These are phyloP conservation scores for Saxophila tyrrhenica DNA, from an alignment of 495 filamentous ascomycete genomes.

Conservation along the genomic window DNA sequence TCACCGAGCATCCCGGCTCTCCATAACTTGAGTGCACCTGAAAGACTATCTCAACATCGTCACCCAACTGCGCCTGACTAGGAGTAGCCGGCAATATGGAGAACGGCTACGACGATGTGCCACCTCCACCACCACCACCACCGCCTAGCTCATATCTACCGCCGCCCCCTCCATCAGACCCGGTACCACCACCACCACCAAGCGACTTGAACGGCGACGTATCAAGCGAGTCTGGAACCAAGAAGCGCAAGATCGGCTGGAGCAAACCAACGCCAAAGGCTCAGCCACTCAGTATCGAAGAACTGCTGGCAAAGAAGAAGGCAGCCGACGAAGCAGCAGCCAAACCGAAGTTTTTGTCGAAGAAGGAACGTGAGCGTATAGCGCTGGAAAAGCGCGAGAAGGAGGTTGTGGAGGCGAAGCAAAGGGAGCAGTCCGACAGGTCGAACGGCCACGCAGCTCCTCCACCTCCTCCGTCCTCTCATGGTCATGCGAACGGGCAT, in stretches of 20 bases:
- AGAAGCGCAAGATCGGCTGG: conserved; percentile 50
- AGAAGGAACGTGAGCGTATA: conserved; percentile 75
- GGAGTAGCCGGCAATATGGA: no score
- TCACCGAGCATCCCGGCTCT: no score
- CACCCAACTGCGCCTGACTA: no score
- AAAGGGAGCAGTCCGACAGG: background rate
- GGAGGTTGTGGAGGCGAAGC: conserved; percentile 55
- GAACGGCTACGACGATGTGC: background rate
- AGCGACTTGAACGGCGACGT: conserved; percentile 12
- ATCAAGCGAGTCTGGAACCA: conserved; percentile 16
- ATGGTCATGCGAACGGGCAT: conserved; percentile 20
- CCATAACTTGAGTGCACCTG: no score
- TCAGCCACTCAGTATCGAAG: conserved; percentile 62
- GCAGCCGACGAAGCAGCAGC: conserved; percentile 66
- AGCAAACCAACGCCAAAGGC: conserved; percentile 26
- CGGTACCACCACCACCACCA: conserved; percentile 43
- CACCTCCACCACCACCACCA: conserved; percentile 45
- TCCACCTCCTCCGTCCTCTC: conserved; percentile 9
- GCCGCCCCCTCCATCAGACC: conserved; percentile 42
- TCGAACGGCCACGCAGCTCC: background rate
- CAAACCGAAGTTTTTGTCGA: conserved; percentile 86
- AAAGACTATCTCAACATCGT: no score
- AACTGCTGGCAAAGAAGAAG: conserved; percentile 65
- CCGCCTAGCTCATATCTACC: conserved; percentile 37
- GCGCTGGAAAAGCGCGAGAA: conserved; percentile 76